A percentile compares a stretch with the other conserved stretches of the same genome.
Conservation (phyloP, 1,284 basidiomycete species). For the Cutaneotrichosporon sp. region DNA sequence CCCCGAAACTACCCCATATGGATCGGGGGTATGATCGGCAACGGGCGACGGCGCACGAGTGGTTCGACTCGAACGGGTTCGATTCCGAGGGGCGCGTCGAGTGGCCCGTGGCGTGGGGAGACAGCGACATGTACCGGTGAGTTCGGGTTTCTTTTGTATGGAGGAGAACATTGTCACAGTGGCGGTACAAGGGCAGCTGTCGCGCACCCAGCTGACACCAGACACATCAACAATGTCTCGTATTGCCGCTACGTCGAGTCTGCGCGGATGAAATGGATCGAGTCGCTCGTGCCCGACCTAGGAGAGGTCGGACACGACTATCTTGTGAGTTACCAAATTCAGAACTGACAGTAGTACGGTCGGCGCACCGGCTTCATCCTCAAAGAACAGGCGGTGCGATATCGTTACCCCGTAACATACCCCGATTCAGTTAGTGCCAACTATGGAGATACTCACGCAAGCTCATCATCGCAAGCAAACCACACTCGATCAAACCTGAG, state of each 20-base stretch:
- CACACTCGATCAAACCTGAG: constrained; percentile 38
- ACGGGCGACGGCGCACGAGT: constrained; percentile 24
- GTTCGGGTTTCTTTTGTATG: constrained; percentile 14
- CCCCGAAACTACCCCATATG: constrained; percentile 16
- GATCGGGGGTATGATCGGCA: constrained; percentile 19
- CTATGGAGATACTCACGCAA: constrained; percentile 17
- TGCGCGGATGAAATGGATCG: constrained; percentile 40
- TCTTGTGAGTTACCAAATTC: constrained; percentile 6
- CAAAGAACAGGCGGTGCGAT: constrained; percentile 32
- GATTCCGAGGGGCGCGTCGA: constrained; percentile 41
- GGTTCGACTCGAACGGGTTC: constrained; percentile 36
- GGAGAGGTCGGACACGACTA: constrained; percentile 26
- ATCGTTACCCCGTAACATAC: constrained; percentile 47
- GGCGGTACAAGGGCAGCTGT: neutral
- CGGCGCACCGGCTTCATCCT: constrained; percentile 43
- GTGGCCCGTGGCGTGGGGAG: constrained; percentile 52
- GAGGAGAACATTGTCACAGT: neutral
- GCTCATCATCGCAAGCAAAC: constrained; percentile 43
- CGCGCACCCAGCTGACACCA: constrained; percentile 15
- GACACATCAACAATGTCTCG: constrained; percentile 51
- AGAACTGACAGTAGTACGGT: constrained; percentile 31
- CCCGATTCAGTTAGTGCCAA: constrained; percentile 44
- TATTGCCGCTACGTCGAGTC: constrained; percentile 48
- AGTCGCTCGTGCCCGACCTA: constrained; percentile 35
- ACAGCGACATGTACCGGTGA: constrained; percentile 50